Percentiles rank a stretch among this genome's conserved stretches.
These are phyloP conservation scores for Ophiocordyceps camponoti-rufipedis DNA, from an alignment of 2,329 filamentous ascomycete species.

Conservation along the genomic window DNA sequence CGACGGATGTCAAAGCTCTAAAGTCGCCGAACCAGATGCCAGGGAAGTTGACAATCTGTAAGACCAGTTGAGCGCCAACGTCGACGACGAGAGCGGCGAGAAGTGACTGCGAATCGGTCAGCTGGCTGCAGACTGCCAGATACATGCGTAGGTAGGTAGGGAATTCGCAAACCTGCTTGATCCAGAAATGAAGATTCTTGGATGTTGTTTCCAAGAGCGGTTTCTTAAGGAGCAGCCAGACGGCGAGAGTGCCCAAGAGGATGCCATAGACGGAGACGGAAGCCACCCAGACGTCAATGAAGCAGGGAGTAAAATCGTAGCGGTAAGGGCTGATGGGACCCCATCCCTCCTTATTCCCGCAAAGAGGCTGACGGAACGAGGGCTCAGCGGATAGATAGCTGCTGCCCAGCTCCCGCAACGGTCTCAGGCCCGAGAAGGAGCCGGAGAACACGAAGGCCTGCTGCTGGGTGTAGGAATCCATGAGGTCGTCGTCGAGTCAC, in stretches of 20 bases:
- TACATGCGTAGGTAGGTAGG: too few species aligned
- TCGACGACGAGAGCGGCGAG: constrained; percentile 51
- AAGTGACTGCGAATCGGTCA: constrained; percentile 22
- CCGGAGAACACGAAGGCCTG: constrained; percentile 35
- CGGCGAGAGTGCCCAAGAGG: constrained; percentile 54
- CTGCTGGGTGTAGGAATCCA: constrained; percentile 19
- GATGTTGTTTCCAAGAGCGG: constrained; percentile 36
- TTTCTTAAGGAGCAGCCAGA: constrained; percentile 62
- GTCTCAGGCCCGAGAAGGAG: constrained; percentile 41
- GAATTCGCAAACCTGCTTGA: constrained; percentile 51
- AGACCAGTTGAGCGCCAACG: constrained; percentile 50
- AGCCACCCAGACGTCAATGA: constrained; percentile 80
- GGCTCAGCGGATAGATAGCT: constrained; percentile 37
- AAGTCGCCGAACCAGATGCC: constrained; percentile 64
- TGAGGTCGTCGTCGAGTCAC: constrained; percentile 3
- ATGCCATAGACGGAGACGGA: constrained; percentile 64
- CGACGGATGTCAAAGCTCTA: constrained; percentile 62
- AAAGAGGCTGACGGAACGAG: constrained; percentile 49
- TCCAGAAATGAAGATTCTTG: constrained; percentile 86
- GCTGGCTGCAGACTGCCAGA: neutral
- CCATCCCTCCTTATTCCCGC: constrained; percentile 85
- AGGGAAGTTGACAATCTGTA: constrained; percentile 56
- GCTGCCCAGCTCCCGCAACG: constrained; percentile 29
- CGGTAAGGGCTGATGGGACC: constrained; percentile 73
- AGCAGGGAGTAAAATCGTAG: constrained; percentile 95